phyloP scores from a whole-genome alignment of 306 rosid species.

The Alnus rubra region DNA sequence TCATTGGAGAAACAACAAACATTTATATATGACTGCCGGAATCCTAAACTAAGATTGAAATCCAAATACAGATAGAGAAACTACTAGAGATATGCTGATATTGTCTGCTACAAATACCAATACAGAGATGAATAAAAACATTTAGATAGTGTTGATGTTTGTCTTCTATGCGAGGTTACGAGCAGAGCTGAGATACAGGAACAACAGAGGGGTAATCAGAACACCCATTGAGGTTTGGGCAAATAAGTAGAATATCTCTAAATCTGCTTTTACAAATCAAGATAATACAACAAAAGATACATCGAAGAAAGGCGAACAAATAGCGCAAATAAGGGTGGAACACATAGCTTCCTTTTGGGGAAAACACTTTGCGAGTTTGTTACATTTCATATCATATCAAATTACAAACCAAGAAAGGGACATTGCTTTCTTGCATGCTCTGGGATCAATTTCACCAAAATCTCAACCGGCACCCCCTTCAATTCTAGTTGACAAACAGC shows the following conservation, averaged over 20 bases:
- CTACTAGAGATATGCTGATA: not conserved
- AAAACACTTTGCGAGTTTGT: constrained; percentile 34
- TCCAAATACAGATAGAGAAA: not conserved
- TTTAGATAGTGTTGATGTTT: constrained; percentile 42
- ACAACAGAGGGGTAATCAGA: constrained; percentile 35
- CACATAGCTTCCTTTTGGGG: constrained; percentile 36
- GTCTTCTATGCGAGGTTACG: constrained; percentile 57
- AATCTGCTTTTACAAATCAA: constrained; percentile 51
- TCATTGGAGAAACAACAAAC: not conserved
- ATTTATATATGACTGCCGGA: not conserved
- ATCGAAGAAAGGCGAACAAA: constrained; percentile 25
- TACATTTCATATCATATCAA: constrained; percentile 41
- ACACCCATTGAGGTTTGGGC: constrained; percentile 54
- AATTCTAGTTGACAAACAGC: constrained; percentile 53
- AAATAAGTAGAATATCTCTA: constrained; percentile 54
- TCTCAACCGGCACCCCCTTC: constrained; percentile 78
- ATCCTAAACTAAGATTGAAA: not conserved
- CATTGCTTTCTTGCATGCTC: constrained; percentile 96
- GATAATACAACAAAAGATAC: constrained; percentile 50
- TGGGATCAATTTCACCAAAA: constrained; percentile 81
- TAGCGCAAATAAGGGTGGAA: constrained; percentile 36
- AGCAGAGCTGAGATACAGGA: constrained; percentile 41
- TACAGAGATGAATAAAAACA: constrained; percentile 34
- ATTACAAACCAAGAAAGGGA: constrained; percentile 72
- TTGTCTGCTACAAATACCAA: constrained; percentile 31